Evolutionary conservation across 1,139 yeast genomes (phyloP).

Genomic region (Schwanniomyces etchellsii): DNA sequence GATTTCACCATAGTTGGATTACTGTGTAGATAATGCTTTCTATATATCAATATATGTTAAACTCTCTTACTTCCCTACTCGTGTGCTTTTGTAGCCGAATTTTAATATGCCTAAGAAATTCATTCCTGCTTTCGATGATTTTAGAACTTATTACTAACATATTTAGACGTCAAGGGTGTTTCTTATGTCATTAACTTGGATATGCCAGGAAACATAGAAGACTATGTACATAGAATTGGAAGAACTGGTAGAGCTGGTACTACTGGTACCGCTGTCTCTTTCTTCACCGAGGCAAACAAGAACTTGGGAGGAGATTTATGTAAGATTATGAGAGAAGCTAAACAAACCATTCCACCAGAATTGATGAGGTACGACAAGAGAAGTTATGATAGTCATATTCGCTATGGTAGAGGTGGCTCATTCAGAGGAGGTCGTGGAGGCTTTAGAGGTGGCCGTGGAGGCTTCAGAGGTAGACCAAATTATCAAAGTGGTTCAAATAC

Average conservation of each 20-base stretch:
- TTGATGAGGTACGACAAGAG: slow-evolving; percentile 53
- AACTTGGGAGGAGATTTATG: slow-evolving; percentile 88
- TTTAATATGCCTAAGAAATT: neutral
- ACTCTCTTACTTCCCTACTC: slow-evolving; percentile 7
- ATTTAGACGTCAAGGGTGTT: slow-evolving; percentile 91
- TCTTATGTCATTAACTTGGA: slow-evolving; percentile 90
- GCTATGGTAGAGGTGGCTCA: slow-evolving; percentile 51
- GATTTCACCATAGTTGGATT: no score
- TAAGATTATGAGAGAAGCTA: slow-evolving; percentile 91
- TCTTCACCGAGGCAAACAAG: slow-evolving; percentile 84
- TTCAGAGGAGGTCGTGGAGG: slow-evolving; percentile 53
- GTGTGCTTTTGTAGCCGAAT: slow-evolving; percentile 4
- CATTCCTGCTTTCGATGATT: slow-evolving; percentile 16
- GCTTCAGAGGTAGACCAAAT: slow-evolving; percentile 21
- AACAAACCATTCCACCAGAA: slow-evolving; percentile 75
- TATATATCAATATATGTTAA: slow-evolving; percentile 6
- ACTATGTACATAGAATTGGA: slow-evolving; percentile 92
- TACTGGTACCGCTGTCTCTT: slow-evolving; percentile 89
- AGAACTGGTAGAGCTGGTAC: slow-evolving; percentile 99
- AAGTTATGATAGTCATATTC: slow-evolving; percentile 48
- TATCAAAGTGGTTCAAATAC: slow-evolving; percentile 24
- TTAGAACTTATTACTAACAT: slow-evolving; percentile 17
- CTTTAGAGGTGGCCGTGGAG: slow-evolving; percentile 24
- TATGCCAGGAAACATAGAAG: slow-evolving; percentile 97
- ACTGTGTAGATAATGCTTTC: slow-evolving; percentile 8